phyloP scores from a whole-genome alignment of 305 asterid genomes.

The Nicotiana rustica region DNA sequence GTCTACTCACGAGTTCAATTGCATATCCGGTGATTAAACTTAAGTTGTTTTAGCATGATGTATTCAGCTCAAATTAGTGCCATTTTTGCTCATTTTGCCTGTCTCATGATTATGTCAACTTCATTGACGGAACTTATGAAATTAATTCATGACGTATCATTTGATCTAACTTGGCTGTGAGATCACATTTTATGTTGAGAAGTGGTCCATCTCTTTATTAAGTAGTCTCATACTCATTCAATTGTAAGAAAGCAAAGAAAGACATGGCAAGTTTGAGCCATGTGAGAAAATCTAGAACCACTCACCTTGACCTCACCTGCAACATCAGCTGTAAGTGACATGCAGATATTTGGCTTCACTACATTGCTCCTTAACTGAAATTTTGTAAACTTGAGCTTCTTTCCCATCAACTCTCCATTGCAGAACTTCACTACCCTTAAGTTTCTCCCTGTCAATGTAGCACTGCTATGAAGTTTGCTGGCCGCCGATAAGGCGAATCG shows the following conservation, averaged over 20 bases:
- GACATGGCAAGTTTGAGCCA: not conserved
- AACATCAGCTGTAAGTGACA: constrained; percentile 68
- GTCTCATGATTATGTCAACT: not conserved
- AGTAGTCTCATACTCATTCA: constrained; percentile 15
- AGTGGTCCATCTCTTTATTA: constrained; percentile 7
- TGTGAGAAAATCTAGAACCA: not conserved
- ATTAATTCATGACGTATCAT: not conserved
- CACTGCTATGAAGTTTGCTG: constrained; percentile 45
- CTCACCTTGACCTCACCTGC: constrained; percentile 89
- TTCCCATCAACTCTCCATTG: constrained; percentile 81
- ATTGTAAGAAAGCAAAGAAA: not conserved
- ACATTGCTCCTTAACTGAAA: constrained; percentile 48
- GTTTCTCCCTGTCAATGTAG: constrained; percentile 47
- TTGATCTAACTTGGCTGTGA: not conserved
- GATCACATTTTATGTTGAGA: not conserved
- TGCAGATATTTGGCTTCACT: constrained; percentile 49
- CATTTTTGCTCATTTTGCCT: not conserved
- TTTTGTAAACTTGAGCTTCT: constrained; percentile 56
- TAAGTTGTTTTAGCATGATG: constrained; percentile 7
- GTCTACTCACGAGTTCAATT: not conserved
- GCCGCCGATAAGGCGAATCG: constrained; percentile 65
- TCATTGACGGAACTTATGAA: not conserved
- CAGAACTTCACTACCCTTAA: constrained; percentile 56
- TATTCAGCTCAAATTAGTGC: not conserved
- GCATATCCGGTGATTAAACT: not conserved